Evolutionary conservation across 441 rosid genomes (phyloP).

Genomic region (Erodium moschatum): DNA sequence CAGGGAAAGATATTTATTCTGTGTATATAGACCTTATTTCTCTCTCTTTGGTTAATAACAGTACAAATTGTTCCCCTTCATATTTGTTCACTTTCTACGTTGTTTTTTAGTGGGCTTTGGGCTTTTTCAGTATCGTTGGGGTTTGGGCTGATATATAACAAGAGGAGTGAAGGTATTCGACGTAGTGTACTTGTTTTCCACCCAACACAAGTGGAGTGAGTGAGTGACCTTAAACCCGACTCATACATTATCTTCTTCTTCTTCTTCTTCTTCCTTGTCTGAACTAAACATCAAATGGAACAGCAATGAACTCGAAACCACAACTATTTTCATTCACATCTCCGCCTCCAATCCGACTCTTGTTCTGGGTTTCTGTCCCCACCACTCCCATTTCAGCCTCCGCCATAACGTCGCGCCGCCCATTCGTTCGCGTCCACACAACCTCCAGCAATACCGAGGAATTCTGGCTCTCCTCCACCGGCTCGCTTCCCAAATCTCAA

Average conservation of each 20-base stretch:
- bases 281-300: slow-evolving; percentile 29
- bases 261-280: neutral
- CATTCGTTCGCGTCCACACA: slow-evolving; percentile 24
- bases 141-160: neutral
- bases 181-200: neutral
- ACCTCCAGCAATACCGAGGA: slow-evolving; percentile 16
- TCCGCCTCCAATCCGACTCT: slow-evolving; percentile 13
- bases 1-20: neutral
- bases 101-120: neutral
- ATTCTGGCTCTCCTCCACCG: neutral
- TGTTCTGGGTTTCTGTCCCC: neutral
- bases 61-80: neutral
- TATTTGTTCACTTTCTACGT: neutral
- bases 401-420: slow-evolving; percentile 15
- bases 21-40: neutral
- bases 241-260: neutral
- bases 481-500: slow-evolving; percentile 17
- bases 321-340: slow-evolving; percentile 24
- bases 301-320: slow-evolving; percentile 33
- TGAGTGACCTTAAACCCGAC: neutral
- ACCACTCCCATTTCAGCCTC: slow-evolving; percentile 8
- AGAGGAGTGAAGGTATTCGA: neutral
- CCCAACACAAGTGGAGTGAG: neutral
- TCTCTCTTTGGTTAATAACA: neutral
- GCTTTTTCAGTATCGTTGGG: neutral